Conservation (phyloP, 1,284 basidiomycete species). For the Caloboletus inedulis region DNA sequence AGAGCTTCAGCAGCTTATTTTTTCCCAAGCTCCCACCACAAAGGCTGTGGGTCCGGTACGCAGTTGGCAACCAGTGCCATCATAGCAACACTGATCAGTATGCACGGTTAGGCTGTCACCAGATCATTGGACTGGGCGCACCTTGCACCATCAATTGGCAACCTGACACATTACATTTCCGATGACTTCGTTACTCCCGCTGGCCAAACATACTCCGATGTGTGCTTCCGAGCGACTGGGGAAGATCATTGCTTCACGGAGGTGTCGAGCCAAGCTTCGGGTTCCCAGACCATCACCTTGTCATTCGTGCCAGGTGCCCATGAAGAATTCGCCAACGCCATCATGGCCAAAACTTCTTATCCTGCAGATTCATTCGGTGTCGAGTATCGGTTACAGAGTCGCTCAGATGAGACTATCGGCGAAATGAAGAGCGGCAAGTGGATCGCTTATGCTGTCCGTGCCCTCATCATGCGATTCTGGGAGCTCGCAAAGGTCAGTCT, state of each 20-base stretch:
- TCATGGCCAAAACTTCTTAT: constrained; percentile 39
- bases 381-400: constrained; percentile 41
- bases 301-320: constrained; percentile 52
- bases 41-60: constrained; percentile 36
- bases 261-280: constrained; percentile 31
- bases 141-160: constrained; percentile 42
- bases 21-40: constrained; percentile 44
- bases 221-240: constrained; percentile 35
- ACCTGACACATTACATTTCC: constrained; percentile 49
- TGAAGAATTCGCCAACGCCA: constrained; percentile 48
- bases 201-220: constrained; percentile 37
- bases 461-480: constrained; percentile 82
- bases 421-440: constrained; percentile 77
- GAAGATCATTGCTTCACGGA: constrained; percentile 43
- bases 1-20: constrained; percentile 65
- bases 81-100: constrained; percentile 7
- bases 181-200: constrained; percentile 40
- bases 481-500: constrained; percentile 72
- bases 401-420: constrained; percentile 48
- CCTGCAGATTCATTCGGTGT: constrained; percentile 40
- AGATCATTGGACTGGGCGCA: constrained; percentile 30
- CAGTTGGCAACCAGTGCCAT: neutral
- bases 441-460: constrained; percentile 83
- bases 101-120: constrained; percentile 11
- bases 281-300: constrained; percentile 54